phyloP scores from a whole-genome alignment of 2,329 filamentous ascomycete genomes.

The Rosellinia necatrix region DNA sequence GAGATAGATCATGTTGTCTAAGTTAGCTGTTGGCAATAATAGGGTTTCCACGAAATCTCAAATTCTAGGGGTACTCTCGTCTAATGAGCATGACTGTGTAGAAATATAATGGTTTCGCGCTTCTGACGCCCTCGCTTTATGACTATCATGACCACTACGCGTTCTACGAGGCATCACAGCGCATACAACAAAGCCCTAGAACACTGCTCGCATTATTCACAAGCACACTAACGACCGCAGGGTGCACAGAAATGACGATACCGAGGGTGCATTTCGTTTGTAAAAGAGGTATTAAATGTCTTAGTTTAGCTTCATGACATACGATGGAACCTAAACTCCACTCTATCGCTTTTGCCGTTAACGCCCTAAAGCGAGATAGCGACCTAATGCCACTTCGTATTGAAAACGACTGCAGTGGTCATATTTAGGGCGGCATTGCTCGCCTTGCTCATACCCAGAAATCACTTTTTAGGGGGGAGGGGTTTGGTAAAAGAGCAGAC shows the following conservation, averaged over 20 bases:
- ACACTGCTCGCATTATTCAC: not conserved
- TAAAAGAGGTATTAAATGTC: slow-evolving; percentile 9
- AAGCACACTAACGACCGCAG: not conserved
- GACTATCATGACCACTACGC: too few relatives aligned
- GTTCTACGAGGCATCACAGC: not conserved
- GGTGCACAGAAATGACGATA: not conserved
- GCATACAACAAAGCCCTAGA: not conserved
- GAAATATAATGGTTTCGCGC: too few relatives aligned
- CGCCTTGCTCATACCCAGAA: slow-evolving; percentile 3
- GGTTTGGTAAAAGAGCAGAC: too few relatives aligned
- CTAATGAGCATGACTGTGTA: too few relatives aligned
- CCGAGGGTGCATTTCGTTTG: not conserved
- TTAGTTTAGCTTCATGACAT: slow-evolving; percentile 8
- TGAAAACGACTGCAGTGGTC: not conserved
- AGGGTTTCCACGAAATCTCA: too few relatives aligned
- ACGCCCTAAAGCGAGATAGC: slow-evolving; percentile 10
- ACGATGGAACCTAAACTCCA: not conserved
- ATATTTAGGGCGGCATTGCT: not conserved
- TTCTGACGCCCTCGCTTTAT: too few relatives aligned
- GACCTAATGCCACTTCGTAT: not conserved
- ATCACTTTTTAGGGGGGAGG: too few relatives aligned
- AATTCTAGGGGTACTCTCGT: too few relatives aligned
- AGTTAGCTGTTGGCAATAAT: too few relatives aligned
- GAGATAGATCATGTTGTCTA: too few relatives aligned
- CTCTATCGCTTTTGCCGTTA: slow-evolving; percentile 13